Evolutionary conservation across 306 rosid genomes (phyloP).

Genomic region (Macrotyloma uniflorum): DNA sequence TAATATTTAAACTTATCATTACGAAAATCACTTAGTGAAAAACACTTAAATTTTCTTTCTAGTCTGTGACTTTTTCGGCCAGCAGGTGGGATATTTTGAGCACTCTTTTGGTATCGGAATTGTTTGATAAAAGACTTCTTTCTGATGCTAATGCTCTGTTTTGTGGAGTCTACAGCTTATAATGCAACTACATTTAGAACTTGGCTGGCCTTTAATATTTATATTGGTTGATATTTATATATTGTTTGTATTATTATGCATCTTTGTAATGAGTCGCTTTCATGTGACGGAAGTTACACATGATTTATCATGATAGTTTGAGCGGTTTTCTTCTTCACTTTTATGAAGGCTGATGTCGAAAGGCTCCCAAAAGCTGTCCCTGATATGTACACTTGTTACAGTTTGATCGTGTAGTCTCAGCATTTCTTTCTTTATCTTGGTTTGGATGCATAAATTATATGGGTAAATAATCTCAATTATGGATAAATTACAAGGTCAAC

Average conservation of each 20-base stretch:
- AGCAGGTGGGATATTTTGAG: background rate
- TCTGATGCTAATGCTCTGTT: background rate
- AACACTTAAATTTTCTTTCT: background rate
- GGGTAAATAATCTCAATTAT: slow-evolving; percentile 23
- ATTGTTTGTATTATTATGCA: background rate
- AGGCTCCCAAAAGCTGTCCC: background rate
- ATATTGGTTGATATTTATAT: background rate
- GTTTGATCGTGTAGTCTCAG: slow-evolving; percentile 22
- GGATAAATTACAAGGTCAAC: slow-evolving; percentile 14
- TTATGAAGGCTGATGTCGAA: background rate
- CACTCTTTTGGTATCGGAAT: background rate
- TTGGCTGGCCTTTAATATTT: slow-evolving; percentile 4
- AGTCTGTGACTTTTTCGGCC: background rate
- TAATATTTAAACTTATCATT: background rate
- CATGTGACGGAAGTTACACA: background rate
- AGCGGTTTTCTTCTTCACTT: slow-evolving; percentile 30
- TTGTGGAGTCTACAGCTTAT: slow-evolving; percentile 2
- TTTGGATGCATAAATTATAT: slow-evolving; percentile 22
- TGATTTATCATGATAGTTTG: slow-evolving; percentile 23
- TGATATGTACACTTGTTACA: slow-evolving; percentile 15
- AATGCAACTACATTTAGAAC: background rate
- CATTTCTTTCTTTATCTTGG: background rate
- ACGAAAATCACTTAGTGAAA: background rate
- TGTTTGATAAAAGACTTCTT: background rate
- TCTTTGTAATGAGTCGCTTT: slow-evolving; percentile 17